Evolutionary conservation across 139 green algal genomes (phyloP), one percentile per base, ranked within the genome.

Genomic region (Edaphochlamys debaryana): DNA sequence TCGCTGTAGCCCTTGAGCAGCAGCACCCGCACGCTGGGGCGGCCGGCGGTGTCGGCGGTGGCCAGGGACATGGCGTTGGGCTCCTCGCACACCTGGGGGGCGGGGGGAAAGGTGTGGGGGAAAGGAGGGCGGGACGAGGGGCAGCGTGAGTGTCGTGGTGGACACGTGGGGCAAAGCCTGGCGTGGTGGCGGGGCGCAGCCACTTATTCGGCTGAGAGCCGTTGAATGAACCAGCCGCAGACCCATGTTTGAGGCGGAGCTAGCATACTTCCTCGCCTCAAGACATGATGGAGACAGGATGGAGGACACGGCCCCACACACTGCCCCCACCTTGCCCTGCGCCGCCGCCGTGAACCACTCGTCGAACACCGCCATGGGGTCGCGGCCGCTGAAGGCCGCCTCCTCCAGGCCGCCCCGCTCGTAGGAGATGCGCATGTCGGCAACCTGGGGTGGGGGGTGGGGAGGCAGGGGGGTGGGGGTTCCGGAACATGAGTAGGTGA

Each of bases 51-150:
- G 58, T 91, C 84, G 27, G 70, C 79, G 8, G 88, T 94, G 30
- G 94, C 93, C 64, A 98, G 63, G 23, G 76, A 80, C 87, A 98
- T 96, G 20, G 91, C 94, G 69, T 98, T 98, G 54, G 93, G 89
- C 88, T 98, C 96, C 41, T 87, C 68, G 32, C 91, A 69, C 29
- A 81, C 86, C 69, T 90, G 85, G 2, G 9, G 67, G 7, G 22
- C 19, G 4, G 22, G 54, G 5, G 29, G 60, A 40, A 7, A 5
- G 11, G n/a, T 41, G 62, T 22, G 8, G 0, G n/a, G 4, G 9
- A 32, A 1, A 36, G 20, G 11, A 22, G n/a, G 15, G 40, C 22
- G n/a, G n/a, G n/a, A n/a, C 48, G 48, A 15, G 48, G 48, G 11
- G 48, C n/a, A n/a, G n/a, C n/a, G n/a, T n/a, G n/a, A n/a, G n/a